Evolutionary conservation across 768 basidiomycete genomes (phyloP), one percentile per base, ranked within the genome.

Genomic region (Chlorophyllum brunneum): DNA sequence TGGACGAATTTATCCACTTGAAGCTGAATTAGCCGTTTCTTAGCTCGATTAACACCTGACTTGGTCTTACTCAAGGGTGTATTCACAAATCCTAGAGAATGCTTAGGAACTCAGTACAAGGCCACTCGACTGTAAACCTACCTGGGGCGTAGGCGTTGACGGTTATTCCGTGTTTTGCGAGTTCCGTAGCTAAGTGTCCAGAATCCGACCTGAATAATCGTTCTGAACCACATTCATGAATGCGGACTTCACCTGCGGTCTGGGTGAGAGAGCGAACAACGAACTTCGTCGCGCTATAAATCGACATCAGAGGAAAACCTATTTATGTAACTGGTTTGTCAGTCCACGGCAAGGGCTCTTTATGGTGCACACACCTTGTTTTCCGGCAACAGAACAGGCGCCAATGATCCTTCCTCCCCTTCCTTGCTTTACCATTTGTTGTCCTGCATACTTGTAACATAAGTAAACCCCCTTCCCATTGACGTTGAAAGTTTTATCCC

Each of bases 391-490:
- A 1, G 72, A 73, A 1, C 60, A 59, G 1, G 71, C 69, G 37
- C 84, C 77, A 23, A 85, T 73, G 54, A 86, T 80, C 15, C 77
- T 70, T 1, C 83, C 80, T 13, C 80, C 76, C 4, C 64, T 66
- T 0, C 76, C 73, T 65, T 80, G 79, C 7, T 82, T 71, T 20
- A 65, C 62, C 85, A 86, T 86, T 58, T 80, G 77, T 46, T 67
- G 68, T 15, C 80, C 83, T 1, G 83, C 85, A 54, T 83, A 72
- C 48, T 84, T 81, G 39, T 85, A 85, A 61, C 80, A 85, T 54
- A 80, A 72, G 67, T 80, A 83, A 2, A 74, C 66, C 31, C 82
- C 83, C 48, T 78, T 74, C 54, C 75, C 69, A 58, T 86, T 86
- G 58, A 85, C 67, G 4, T 71, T 67, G 54, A 77, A 66, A 5